These are phyloP conservation scores for Phytophthora uliginosa DNA, from an alignment of 352 stramenopile species.

Conservation along the genomic window DNA sequence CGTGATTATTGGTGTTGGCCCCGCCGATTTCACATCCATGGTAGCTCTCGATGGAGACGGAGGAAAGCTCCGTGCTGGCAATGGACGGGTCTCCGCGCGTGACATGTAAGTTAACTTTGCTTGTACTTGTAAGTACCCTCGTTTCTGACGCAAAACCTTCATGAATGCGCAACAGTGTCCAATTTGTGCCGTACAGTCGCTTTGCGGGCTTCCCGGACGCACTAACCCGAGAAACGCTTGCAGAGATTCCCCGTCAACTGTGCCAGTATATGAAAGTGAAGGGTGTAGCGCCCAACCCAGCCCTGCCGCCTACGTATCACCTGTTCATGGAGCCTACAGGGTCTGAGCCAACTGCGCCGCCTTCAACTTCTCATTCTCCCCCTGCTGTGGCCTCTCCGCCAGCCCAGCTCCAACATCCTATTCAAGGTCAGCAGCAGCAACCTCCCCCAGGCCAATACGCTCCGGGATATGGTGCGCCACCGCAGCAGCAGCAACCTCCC, in stretches of 20 bases:
- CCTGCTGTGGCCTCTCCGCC: constrained; percentile 23
- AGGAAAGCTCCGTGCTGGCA: constrained; percentile 52
- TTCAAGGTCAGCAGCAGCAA: constrained; percentile 29
- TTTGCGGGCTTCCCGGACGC: constrained; percentile 55
- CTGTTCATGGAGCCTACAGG: constrained; percentile 50
- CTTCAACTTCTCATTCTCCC: constrained; percentile 24
- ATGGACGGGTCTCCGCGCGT: constrained; percentile 47
- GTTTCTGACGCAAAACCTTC: constrained; percentile 10
- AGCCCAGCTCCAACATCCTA: constrained; percentile 19
- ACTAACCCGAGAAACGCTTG: constrained; percentile 66
- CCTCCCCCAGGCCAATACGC: constrained; percentile 33
- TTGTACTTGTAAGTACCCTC: not conserved
- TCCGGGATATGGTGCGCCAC: constrained; percentile 14
- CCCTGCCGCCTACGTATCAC: constrained; percentile 58
- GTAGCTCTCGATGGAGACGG: constrained; percentile 70
- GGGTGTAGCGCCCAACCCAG: constrained; percentile 59
- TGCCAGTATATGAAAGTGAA: constrained; percentile 84
- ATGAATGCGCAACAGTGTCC: constrained; percentile 44
- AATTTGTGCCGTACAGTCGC: constrained; percentile 73
- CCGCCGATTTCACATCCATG: constrained; percentile 81
- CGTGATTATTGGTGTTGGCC: constrained; percentile 82
- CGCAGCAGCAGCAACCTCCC: constrained; percentile 22
- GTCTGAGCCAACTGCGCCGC: constrained; percentile 9
- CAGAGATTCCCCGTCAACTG: constrained; percentile 80
- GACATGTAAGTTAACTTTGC: constrained; percentile 59